A percentile compares a stretch with the other conserved stretches of the same genome.
Evolutionary conservation across 192 early-diverging fungal genomes (phyloP).

Genomic region (Gryganskiella cystojenkinii): DNA sequence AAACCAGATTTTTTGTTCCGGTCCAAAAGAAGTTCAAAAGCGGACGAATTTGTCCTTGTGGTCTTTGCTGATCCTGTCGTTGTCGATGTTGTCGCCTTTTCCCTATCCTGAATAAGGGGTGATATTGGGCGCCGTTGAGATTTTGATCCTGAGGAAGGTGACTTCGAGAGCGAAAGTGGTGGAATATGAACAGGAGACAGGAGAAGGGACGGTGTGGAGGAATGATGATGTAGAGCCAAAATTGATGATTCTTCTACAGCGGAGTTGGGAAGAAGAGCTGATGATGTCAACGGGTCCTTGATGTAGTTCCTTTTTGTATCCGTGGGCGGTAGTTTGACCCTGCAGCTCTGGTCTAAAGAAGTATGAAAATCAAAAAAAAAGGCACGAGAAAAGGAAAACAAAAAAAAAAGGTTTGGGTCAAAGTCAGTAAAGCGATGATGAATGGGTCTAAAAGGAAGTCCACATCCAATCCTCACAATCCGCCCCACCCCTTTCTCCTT

Average conservation of each 20-base stretch:
- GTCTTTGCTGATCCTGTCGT: background rate
- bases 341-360: background rate
- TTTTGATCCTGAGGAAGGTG: no score
- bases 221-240: no score
- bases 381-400: no score
- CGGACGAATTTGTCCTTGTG: background rate
- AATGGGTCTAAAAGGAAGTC: no score
- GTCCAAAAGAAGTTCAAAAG: constrained; percentile 26
- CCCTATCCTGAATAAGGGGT: no score
- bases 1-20: constrained; percentile 13
- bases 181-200: background rate
- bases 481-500: no score
- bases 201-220: background rate
- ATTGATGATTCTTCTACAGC: no score
- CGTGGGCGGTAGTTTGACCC: background rate
- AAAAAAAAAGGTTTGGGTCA: no score
- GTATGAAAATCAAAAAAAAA: background rate
- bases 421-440: no score
- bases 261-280: background rate
- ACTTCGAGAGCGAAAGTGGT: background rate
- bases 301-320: background rate
- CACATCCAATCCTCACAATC: background rate
- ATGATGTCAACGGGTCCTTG: background rate
- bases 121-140: no score
- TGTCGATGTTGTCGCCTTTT: background rate